These are phyloP conservation scores for Yamadazyma trypodendri DNA, from an alignment of 1,139 yeast genomes.

Conservation along the genomic window DNA sequence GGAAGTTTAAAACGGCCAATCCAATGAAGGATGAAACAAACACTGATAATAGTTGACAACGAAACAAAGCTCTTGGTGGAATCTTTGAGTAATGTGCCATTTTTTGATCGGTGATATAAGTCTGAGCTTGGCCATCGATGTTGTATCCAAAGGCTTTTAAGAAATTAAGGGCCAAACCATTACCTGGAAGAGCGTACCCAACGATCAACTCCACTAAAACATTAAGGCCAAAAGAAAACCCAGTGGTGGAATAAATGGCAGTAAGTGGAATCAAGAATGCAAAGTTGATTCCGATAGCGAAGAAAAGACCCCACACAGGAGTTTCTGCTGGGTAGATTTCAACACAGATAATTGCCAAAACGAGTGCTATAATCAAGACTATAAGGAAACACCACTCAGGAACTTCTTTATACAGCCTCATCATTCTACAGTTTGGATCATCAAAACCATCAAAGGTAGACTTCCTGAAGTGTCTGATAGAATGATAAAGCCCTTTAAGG, in stretches of 20 bases:
- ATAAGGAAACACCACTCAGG: conserved; percentile 59
- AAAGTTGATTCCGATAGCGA: conserved; percentile 52
- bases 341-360: conserved; percentile 47
- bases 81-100: conserved; percentile 59
- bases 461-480: conserved; percentile 36
- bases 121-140: conserved; percentile 59
- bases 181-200: conserved; percentile 65
- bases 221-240: conserved; percentile 51
- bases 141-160: conserved; percentile 59
- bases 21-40: conserved; percentile 40
- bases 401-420: conserved; percentile 55
- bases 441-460: conserved; percentile 48
- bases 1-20: conserved; percentile 56
- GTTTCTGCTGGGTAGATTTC: conserved; percentile 45
- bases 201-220: conserved; percentile 59
- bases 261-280: conserved; percentile 53
- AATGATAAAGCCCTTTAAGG: conserved; percentile 5
- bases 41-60: conserved; percentile 52
- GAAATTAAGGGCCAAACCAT: conserved; percentile 57
- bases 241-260: conserved; percentile 52
- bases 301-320: conserved; percentile 58
- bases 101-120: conserved; percentile 54
- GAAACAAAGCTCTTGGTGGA: conserved; percentile 60
- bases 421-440: conserved; percentile 58
- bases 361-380: conserved; percentile 45